These are phyloP conservation scores for Colletotrichum destructivum DNA, from an alignment of 2,329 filamentous ascomycete species.

Conservation along the genomic window DNA sequence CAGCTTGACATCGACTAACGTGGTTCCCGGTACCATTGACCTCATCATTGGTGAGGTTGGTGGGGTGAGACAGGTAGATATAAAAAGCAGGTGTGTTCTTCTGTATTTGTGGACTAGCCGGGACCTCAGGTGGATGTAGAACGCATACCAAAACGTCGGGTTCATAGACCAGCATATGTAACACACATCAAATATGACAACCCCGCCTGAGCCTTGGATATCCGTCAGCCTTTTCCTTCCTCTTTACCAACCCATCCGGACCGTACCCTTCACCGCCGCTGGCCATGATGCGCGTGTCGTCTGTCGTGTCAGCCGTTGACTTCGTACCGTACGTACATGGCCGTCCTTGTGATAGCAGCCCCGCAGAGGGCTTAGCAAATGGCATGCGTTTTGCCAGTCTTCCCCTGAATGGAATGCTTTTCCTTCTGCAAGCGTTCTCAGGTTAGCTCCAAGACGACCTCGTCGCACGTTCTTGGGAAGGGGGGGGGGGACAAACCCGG, in stretches of 20 bases:
- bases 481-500: conserved; percentile 59
- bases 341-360: conserved; percentile 25
- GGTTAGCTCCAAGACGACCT: conserved; percentile 16
- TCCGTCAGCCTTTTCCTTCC: background rate
- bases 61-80: background rate
- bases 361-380: conserved; percentile 74
- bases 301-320: conserved; percentile 31
- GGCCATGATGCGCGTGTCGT: background rate
- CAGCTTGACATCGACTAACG: too few species aligned
- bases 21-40: too few species aligned
- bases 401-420: conserved; percentile 89
- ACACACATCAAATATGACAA: background rate
- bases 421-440: conserved; percentile 68
- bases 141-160: background rate
- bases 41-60: too few species aligned
- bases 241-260: background rate
- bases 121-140: background rate
- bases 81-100: background rate
- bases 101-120: background rate
- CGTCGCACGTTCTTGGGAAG: conserved; percentile 13
- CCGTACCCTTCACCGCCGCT: background rate
- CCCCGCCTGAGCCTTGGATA: background rate
- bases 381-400: conserved; percentile 91
- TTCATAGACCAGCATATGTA: background rate
- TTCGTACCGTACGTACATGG: conserved; percentile 15